Conservation (phyloP, 495 filamentous ascomycete genomes). For the Trichocladium uniseriatum region DNA sequence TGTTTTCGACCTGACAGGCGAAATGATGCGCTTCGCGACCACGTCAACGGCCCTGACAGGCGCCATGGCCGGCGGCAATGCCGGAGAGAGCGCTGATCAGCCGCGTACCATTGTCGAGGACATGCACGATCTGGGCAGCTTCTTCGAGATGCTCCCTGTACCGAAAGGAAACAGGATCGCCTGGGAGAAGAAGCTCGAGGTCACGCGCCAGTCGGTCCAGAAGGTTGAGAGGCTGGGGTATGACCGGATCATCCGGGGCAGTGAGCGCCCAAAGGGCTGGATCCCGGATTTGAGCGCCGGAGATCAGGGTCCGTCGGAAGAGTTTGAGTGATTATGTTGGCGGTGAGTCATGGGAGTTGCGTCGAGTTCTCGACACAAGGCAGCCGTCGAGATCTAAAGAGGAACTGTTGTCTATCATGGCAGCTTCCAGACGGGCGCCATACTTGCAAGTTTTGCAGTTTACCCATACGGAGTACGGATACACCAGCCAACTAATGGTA, state of each 20-base stretch:
- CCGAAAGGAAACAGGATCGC: slow-evolving; percentile 28
- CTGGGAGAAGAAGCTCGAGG: slow-evolving; percentile 68
- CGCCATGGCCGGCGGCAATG: slow-evolving; percentile 30
- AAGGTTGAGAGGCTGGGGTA: slow-evolving; percentile 92
- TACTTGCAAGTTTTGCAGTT: too few relatives aligned
- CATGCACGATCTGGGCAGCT: slow-evolving; percentile 60
- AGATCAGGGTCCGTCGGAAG: slow-evolving; percentile 13
- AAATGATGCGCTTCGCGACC: slow-evolving; percentile 93
- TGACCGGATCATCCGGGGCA: slow-evolving; percentile 73
- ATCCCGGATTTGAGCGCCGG: slow-evolving; percentile 59
- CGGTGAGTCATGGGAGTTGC: background rate
- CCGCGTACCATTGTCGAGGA: slow-evolving; percentile 59
- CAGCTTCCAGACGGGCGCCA: too few relatives aligned
- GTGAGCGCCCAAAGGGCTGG: slow-evolving; percentile 87
- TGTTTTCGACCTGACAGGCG: slow-evolving; percentile 83
- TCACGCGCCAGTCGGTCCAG: slow-evolving; percentile 79
- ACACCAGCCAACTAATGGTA: too few relatives aligned
- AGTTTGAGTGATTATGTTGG: slow-evolving; percentile 7
- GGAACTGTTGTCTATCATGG: background rate
- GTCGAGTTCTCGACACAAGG: too few relatives aligned
- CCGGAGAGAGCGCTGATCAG: slow-evolving; percentile 10
- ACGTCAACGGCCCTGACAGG: slow-evolving; percentile 62
- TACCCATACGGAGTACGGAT: too few relatives aligned
- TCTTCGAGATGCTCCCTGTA: slow-evolving; percentile 62
- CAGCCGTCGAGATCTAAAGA: background rate